Evolutionary conservation across 495 filamentous ascomycete species (phyloP), one percentile per base, ranked within the genome.

Genomic region (Neurospora sp.): DNA sequence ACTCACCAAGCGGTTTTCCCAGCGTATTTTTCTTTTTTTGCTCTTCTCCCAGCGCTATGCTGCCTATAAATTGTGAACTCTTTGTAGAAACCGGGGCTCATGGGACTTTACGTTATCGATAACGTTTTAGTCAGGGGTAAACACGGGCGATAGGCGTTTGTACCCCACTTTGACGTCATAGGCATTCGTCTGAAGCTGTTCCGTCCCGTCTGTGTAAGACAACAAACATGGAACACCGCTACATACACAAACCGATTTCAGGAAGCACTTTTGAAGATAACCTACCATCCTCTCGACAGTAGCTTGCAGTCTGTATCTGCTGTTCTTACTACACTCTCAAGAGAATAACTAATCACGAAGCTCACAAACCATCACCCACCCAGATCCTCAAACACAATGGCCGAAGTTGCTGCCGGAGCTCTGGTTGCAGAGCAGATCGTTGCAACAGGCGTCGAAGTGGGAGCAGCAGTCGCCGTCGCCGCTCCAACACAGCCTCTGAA

Each of bases 401-500:
- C 82, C 44, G 82, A 81, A 74, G 59, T 81, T 14, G 82, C 78
- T 70, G 84, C 83, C 69, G 83, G 79, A 10, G 73, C 80, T 2
- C 71, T 81, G 39, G 84, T 78, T 9, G 83, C 82, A 18, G 84
- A 86, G 48, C 79, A 86, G 73, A 76, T 82, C 69, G 74, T 83
- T 39, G 84, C 83, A 31, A 83, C 84, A 3, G 78, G 80, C 46
- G 70, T 84, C 72, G 81, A 85, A 76, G 81, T 77, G 22, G 81
- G 76, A 10, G 80, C 82, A 2, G 75, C 78, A 11, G 73, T 76
- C 22, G 78, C 81, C 48, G 75, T 85, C 44, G 80, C 82, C 3
- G 75, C 81, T 14, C 80, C 83, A 2, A 85, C 84, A 0, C 80
- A 80, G 71, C 82, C 83, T 37, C 79, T 85, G 71, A 83, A 80